Percentiles rank a stretch among this genome's conserved stretches.
Evolutionary conservation across 768 basidiomycete genomes (phyloP).

Genomic region (Agaricus bisporus): DNA sequence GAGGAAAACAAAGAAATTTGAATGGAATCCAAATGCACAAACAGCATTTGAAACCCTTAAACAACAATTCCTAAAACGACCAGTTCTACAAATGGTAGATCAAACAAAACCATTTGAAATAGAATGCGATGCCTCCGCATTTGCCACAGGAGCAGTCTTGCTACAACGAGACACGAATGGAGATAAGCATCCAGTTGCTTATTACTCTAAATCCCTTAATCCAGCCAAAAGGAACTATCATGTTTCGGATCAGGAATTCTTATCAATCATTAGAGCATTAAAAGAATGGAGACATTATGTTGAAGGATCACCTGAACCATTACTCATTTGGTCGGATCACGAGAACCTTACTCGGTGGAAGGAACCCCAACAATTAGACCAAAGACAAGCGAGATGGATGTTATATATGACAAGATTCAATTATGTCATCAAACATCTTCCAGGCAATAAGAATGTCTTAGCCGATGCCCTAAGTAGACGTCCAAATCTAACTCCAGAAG

Average conservation of each 20-base stretch:
- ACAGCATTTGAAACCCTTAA: constrained; percentile 19
- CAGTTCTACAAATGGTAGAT: not conserved
- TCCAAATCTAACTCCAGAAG: too few species aligned
- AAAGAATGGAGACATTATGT: constrained; percentile 1
- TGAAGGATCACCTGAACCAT: not conserved
- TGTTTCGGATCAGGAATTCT: not conserved
- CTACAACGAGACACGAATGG: too few species aligned
- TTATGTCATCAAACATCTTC: too few species aligned
- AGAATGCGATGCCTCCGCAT: not conserved
- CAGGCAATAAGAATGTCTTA: not conserved
- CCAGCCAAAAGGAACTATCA: not conserved
- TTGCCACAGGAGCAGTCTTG: too few species aligned
- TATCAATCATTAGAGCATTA: not conserved
- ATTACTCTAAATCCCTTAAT: not conserved
- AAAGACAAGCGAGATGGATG: not conserved
- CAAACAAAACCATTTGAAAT: constrained; percentile 3
- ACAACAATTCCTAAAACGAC: not conserved
- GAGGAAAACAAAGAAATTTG: not conserved
- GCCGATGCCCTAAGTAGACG: too few species aligned
- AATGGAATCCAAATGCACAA: not conserved
- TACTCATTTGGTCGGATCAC: too few species aligned
- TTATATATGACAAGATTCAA: too few species aligned
- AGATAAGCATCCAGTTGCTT: too few species aligned
- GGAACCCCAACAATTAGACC: not conserved
- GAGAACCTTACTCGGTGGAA: not conserved